A percentile compares a stretch with the other conserved stretches of the same genome.
phyloP scores from a whole-genome alignment of 2,329 filamentous ascomycete genomes.

The Incumbomyces lentus region DNA sequence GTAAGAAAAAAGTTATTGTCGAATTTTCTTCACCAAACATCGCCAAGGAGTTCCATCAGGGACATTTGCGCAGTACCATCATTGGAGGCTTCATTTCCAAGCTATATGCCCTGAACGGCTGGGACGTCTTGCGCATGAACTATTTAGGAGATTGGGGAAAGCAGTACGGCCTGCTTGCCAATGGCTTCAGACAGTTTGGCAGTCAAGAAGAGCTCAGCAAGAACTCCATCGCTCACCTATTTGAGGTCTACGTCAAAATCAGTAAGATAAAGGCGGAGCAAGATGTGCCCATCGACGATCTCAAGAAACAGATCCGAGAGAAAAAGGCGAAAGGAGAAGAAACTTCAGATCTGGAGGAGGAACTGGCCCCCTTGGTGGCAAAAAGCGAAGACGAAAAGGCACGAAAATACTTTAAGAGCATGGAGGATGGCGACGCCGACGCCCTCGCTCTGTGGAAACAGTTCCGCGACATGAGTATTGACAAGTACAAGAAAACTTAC shows the following conservation, averaged over 20 bases:
- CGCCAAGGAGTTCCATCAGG: conserved; percentile 56
- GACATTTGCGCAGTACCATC: conserved; percentile 56
- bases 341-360: conserved; percentile 35
- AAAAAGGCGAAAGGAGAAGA: conserved; percentile 41
- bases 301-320: conserved; percentile 40
- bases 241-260: conserved; percentile 57
- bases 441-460: conserved; percentile 52
- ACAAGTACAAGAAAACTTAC: conserved; percentile 55
- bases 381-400: conserved; percentile 45
- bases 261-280: conserved; percentile 47
- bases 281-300: conserved; percentile 45
- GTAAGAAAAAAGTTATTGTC: conserved; percentile 43
- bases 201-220: conserved; percentile 48
- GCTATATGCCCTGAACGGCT: conserved; percentile 50
- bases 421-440: conserved; percentile 52
- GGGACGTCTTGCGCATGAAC: conserved; percentile 55
- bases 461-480: conserved; percentile 54
- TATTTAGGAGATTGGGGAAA: conserved; percentile 61
- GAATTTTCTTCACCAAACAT: conserved; percentile 61
- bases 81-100: conserved; percentile 57
- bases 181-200: conserved; percentile 53
- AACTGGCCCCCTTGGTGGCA: conserved; percentile 38
- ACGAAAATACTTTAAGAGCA: conserved; percentile 53
- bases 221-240: conserved; percentile 55
- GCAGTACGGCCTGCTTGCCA: conserved; percentile 52